A percentile compares a stretch with the other conserved stretches of the same genome.
phyloP scores from a whole-genome alignment of 345 rosid species.

The Bruguiera gymnorhiza region DNA sequence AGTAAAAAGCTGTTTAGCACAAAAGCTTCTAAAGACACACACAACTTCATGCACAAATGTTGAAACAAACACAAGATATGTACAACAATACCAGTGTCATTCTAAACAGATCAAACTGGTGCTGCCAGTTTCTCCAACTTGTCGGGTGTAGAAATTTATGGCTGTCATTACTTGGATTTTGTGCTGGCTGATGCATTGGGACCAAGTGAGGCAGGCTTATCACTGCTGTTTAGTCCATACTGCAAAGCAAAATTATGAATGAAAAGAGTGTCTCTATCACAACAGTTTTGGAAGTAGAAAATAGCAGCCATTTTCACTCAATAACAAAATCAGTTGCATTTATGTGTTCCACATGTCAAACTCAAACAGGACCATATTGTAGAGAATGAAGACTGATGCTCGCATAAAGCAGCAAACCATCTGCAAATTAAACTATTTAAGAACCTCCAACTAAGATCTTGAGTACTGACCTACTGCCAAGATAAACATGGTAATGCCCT shows the following conservation, averaged over 20 bases:
- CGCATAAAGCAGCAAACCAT: too few species aligned
- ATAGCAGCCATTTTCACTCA: not conserved
- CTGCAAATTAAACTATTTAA: too few species aligned
- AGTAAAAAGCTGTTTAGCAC: not conserved
- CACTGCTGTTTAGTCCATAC: conserved; percentile 45
- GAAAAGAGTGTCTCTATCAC: not conserved
- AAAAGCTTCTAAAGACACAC: conserved; percentile 5
- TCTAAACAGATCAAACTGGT: not conserved
- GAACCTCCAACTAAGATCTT: too few species aligned
- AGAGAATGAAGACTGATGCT: too few species aligned
- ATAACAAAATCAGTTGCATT: too few species aligned
- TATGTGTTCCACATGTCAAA: too few species aligned
- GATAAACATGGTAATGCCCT: too few species aligned
- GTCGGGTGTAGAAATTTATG: conserved; percentile 5
- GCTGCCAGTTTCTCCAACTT: not conserved
- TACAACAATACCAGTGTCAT: not conserved
- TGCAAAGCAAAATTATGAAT: conserved; percentile 25
- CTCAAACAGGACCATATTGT: too few species aligned
- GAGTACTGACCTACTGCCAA: too few species aligned
- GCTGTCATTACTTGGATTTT: conserved; percentile 35
- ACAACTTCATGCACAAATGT: conserved; percentile 2
- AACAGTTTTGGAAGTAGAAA: not conserved
- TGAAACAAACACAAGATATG: not conserved
- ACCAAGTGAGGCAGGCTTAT: conserved; percentile 15
- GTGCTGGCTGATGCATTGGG: conserved; percentile 31